Evolutionary conservation across 768 basidiomycete species (phyloP).

Genomic region (Termitomyces sp.): DNA sequence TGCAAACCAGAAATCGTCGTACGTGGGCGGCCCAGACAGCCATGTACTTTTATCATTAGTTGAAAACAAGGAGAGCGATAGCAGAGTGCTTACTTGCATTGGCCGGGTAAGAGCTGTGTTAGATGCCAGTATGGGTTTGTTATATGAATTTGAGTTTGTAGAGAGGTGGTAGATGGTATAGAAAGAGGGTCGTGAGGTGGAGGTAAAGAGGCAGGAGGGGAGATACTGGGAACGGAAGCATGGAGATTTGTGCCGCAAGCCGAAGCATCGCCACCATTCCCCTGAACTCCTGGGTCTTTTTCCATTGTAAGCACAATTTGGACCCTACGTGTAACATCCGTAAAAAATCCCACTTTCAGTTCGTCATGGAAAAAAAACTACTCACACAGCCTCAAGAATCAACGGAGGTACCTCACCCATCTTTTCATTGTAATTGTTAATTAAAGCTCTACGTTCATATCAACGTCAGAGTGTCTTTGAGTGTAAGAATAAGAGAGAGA

Average conservation of each 20-base stretch:
- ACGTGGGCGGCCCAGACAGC: not conserved
- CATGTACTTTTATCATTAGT: not conserved
- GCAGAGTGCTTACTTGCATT: not conserved
- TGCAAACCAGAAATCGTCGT: not conserved
- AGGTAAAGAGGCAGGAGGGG: not conserved
- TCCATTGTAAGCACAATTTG: not conserved
- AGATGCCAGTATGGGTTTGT: not conserved
- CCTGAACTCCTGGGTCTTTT: too few relatives aligned
- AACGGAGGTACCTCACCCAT: not conserved
- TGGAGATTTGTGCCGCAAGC: not conserved
- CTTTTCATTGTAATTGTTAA: not conserved
- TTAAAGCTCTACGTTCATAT: not conserved
- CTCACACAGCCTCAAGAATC: not conserved
- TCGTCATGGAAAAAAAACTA: not conserved
- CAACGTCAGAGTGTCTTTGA: too few relatives aligned
- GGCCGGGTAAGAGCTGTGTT: not conserved
- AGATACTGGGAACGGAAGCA: too few relatives aligned
- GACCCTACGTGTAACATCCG: not conserved
- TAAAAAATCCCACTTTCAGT: not conserved
- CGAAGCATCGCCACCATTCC: not conserved
- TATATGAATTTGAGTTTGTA: not conserved
- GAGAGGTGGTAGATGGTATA: not conserved
- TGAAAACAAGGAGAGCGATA: not conserved
- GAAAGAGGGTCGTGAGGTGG: not conserved
- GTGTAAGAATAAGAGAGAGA: not conserved